Evolutionary conservation across 106 monocot genomes (phyloP).

Genomic region (Hemerocallis citrina): DNA sequence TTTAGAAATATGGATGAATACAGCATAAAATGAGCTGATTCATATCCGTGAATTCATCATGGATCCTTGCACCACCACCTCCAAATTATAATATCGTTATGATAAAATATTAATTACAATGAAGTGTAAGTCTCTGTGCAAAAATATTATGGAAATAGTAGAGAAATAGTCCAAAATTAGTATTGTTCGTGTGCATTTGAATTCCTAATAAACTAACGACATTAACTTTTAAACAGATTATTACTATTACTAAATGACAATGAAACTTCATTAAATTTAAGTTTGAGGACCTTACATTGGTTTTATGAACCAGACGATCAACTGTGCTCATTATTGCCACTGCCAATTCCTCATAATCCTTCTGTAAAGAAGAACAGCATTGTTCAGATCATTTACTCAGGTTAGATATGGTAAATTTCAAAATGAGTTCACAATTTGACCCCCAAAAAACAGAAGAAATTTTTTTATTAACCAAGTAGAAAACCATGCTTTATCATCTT

Average conservation of each 20-base stretch:
- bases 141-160: no score
- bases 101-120: no score
- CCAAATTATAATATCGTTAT: no score
- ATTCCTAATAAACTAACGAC: no score
- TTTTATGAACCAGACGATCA: constrained; percentile 85
- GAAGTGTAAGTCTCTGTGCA: no score
- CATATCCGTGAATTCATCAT: no score
- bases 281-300: constrained; percentile 43
- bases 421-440: neutral
- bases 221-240: no score
- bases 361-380: constrained; percentile 31
- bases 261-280: neutral
- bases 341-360: constrained; percentile 95
- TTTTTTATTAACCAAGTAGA: constrained; percentile 22
- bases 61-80: no score
- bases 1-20: no score
- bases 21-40: no score
- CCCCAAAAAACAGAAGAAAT: neutral
- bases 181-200: no score
- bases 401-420: neutral
- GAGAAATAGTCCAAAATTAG: no score
- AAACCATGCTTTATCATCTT: constrained; percentile 96
- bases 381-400: neutral
- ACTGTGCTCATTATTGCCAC: constrained; percentile 79
- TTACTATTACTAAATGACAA: neutral